A percentile compares a stretch with the other conserved stretches of the same genome.
phyloP scores from a whole-genome alignment of 169 alveolate genomes.

The Cryptosporidium viatorum region DNA sequence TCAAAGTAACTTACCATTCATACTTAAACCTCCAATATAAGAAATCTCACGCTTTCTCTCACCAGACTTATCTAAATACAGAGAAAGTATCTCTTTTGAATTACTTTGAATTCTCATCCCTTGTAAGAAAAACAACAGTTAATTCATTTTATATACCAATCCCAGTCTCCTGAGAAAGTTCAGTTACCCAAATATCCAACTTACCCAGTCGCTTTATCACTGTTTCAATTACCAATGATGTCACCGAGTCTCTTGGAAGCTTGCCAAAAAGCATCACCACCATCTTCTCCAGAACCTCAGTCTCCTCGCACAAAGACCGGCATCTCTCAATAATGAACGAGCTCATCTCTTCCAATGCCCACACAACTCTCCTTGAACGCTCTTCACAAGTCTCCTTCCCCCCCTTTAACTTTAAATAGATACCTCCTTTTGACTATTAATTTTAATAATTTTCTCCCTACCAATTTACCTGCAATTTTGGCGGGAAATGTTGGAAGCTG shows the following conservation, averaged over 20 bases:
- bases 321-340: slow-evolving; percentile 78
- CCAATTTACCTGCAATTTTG: neutral
- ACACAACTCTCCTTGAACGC: neutral
- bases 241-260: slow-evolving; percentile 68
- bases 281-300: slow-evolving; percentile 78
- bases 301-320: slow-evolving; percentile 78
- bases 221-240: slow-evolving; percentile 49
- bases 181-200: neutral
- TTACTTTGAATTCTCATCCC: slow-evolving; percentile 76
- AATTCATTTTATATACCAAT: slow-evolving; percentile 23
- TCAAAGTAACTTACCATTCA: slow-evolving; percentile 23
- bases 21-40: slow-evolving; percentile 28
- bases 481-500: neutral
- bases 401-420: neutral
- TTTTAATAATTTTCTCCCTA: neutral
- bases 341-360: slow-evolving; percentile 61
- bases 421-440: neutral
- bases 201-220: slow-evolving; percentile 69
- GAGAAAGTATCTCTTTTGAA: slow-evolving; percentile 69
- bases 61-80: slow-evolving; percentile 51
- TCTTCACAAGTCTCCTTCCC: neutral
- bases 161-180: neutral
- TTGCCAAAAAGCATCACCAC: slow-evolving; percentile 77
- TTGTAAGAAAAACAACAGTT: slow-evolving; percentile 20
- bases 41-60: slow-evolving; percentile 49